These are phyloP conservation scores for Purshia tridentata DNA, from an alignment of 306 rosid genomes.

Conservation along the genomic window DNA sequence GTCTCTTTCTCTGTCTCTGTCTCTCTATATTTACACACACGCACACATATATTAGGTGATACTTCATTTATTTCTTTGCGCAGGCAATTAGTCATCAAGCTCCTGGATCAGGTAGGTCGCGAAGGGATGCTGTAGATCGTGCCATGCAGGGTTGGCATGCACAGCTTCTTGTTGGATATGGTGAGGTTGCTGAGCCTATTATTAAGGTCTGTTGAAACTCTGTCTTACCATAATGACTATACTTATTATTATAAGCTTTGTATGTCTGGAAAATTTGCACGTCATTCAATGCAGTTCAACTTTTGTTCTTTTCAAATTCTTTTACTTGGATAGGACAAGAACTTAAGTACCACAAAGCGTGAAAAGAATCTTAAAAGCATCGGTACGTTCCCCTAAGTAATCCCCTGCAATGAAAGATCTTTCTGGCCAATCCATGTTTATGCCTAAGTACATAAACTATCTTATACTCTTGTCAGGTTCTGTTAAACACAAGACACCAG, in stretches of 20 bases:
- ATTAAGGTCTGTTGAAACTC: slow-evolving; percentile 62
- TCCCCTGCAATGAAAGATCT: slow-evolving; percentile 16
- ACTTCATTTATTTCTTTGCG: background rate
- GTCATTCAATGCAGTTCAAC: slow-evolving; percentile 11
- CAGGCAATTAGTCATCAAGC: slow-evolving; percentile 62
- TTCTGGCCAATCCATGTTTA: slow-evolving; percentile 15
- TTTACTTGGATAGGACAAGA: slow-evolving; percentile 57
- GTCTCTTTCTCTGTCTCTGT: background rate
- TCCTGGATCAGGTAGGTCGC: slow-evolving; percentile 81
- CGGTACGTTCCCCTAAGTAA: slow-evolving; percentile 43
- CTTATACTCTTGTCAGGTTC: slow-evolving; percentile 46
- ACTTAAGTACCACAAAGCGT: slow-evolving; percentile 59
- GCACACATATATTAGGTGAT: background rate
- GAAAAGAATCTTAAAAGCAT: slow-evolving; percentile 80
- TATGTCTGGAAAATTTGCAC: slow-evolving; percentile 1
- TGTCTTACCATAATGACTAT: background rate
- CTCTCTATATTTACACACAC: too few species aligned
- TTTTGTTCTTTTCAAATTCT: slow-evolving; percentile 22
- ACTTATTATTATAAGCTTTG: background rate
- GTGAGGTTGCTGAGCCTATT: slow-evolving; percentile 77
- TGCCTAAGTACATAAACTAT: slow-evolving; percentile 27
- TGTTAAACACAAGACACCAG: slow-evolving; percentile 57
- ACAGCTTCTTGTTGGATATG: slow-evolving; percentile 72
- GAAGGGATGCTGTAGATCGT: slow-evolving; percentile 89
- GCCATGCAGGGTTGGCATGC: slow-evolving; percentile 99